Base-by-base conservation (phyloP, 768 basidiomycete species). In the Mycena vitilis region DNA sequence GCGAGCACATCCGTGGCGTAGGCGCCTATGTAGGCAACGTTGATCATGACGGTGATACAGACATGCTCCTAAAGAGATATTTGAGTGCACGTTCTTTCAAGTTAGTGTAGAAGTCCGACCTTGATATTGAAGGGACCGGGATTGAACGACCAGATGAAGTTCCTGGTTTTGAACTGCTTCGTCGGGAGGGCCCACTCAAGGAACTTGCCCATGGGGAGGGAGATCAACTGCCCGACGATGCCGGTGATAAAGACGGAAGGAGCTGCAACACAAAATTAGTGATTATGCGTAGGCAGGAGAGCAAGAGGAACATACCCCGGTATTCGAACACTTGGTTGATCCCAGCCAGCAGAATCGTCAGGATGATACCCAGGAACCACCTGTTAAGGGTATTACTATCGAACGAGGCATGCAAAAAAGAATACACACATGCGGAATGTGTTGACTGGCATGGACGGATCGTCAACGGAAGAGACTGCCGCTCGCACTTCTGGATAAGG, bases 401-500 rank as follows among this genome's bases (percentile, higher is more conserved):
- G 51, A 47, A 8, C 10, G 53, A 48, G 60, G 23, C 51, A 11
- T n/a, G 23, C 66, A 12, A 45, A 30, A 18, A 23, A 38, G 52
- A 45, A 49, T 16, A 80, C 82, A 68, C 58, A 94, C 87, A 89
- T 88, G 74, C 93, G 86, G 81, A 94, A 91, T 1, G 94, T 95
- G 80, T 91, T 94, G 61, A 91, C 91, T 2, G 89, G 89, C 82
- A 95, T 93, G 8, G 81, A 79, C 2, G 91, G 88, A 73, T 95
- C 95, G 75, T 96, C 95, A 20, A 89, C 82, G 71, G 89, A 94
- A n/a, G 93, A 83, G 13, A 95, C 91, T 20, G 94, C 90, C 23
- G 95, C 93, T 59, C 94, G 89, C 45, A 95, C 95, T 83, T 96
- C 94, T 0, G 95, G 89, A 74, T 95, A 95, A 18, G 94, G 93